Base-by-base conservation (phyloP, 1,284 basidiomycete genomes). In the Anthracocystis setariae region DNA sequence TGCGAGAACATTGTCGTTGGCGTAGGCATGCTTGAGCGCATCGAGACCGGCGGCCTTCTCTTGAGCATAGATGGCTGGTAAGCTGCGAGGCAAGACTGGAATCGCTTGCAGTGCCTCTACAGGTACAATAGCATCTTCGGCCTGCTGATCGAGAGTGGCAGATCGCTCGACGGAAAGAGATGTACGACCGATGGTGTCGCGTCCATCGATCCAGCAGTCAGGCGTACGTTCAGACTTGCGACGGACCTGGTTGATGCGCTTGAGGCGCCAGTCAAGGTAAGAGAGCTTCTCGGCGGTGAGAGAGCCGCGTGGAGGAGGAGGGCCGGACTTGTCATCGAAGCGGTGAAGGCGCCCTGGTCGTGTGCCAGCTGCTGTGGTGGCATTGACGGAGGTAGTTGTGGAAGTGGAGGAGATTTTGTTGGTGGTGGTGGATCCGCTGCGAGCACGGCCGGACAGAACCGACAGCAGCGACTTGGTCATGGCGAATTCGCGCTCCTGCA, bases 241-340 rank as follows among this genome's bases (percentile, higher is more conserved):
- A 24, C 70, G 60, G 2, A 60, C 45, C 5, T 53, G 25, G 37
- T 65, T 68, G 58, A 73, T 73, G n/a, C 66, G 61, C 46, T 61
- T 54, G 32, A 73, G 51, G 21, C 70, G 61, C 70, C 70, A 73
- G 37, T 73, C 70, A 47, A 73, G 70, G 55, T 73, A 73, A 15
- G 61, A 47, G 20, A 73, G 70, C 65, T 73, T 73, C 3, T 73
- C 70, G 39, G 15, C 17, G 13, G 64, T 73, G 37, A 73, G 54
- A 21, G 70, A 65, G 21, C 70, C 70, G 21, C 65, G 56, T 21
- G 70, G 70, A 24, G 70, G 61, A 10, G 65, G 48, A 7, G 65
- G 65, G 1, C 70, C 70, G 2, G 61, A 53, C 58, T 70, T 70
- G 50, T 70, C 67, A 46, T 70, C 67, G 50, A 70, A 70, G 17